Evolutionary conservation across 2,329 filamentous ascomycete genomes (phyloP), one percentile per base, ranked within the genome.

Genomic region (Aspergillus texensis): DNA sequence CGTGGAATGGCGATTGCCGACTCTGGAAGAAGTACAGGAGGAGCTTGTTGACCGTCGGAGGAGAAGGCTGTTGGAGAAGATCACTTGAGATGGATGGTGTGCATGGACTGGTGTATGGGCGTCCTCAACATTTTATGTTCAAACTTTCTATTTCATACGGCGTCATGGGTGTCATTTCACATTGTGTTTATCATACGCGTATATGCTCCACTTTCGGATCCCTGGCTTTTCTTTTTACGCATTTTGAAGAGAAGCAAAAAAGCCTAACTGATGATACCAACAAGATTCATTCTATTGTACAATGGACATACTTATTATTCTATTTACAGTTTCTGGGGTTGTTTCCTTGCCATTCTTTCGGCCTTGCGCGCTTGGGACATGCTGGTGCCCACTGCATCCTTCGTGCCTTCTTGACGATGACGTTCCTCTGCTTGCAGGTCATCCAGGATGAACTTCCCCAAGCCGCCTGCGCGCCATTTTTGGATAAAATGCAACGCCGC

Each of bases 1-100:
- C 0, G 82, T 89, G 43, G 86, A 83, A 54, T 97, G 94, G 94
- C 87, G 87, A 66, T 78, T 98, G 72, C 95, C 95, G 10, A 94
- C 91, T 6, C 80, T 93, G 62, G 93, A 96, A 24, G 92, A 98
- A 76, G 94, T 98, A n/a, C 93, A 97, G 79, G 88, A 94, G 74
- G 95, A 98, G 79, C 81, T 99, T 70, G 86, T 99, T 60, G 93
- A 97, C 69, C 85, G 94, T 79, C 87, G 94, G 79, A 88, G 92
- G 76, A 86, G 89, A 78, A 92, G 90, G 77, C 81, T 99, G 65
- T 80, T 99, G 69, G 93, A 97, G 71, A 94, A 95, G 80, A 84
- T 96, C 61, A 82, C 80, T 58, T 83, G 74, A 77, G 36, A 10
- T n/a, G 48, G 45, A 19, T 16, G 12, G 28, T 26, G 28, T 30